Evolutionary conservation across 2,329 filamentous ascomycete species (phyloP).

Genomic region (Colletotrichum chrysophilum): DNA sequence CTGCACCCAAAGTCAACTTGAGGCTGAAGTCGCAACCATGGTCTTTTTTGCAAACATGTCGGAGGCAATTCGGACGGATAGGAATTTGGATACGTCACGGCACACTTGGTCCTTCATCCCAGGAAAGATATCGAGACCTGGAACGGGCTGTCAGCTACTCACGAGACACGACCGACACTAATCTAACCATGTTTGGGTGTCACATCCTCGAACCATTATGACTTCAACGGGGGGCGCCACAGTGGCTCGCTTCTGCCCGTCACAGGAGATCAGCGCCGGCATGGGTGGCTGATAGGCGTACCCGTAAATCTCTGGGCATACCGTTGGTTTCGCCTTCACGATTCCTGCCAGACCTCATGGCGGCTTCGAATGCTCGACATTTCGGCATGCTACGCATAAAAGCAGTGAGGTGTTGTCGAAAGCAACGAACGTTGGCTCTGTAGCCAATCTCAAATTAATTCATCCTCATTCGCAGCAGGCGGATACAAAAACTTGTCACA

Average conservation of each 20-base stretch:
- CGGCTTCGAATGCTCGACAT: not conserved
- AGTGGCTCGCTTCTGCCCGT: not conserved
- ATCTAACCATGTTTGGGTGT: not conserved
- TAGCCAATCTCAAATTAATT: not conserved
- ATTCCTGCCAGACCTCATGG: not conserved
- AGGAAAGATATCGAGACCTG: not conserved
- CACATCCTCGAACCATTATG: not conserved
- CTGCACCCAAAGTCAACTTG: too few species aligned
- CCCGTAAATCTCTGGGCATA: not conserved
- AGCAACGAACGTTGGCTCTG: not conserved
- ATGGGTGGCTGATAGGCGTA: not conserved
- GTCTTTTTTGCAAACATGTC: too few species aligned
- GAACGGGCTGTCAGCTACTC: not conserved
- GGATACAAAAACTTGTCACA: not conserved
- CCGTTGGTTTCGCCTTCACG: not conserved
- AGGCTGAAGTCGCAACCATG: too few species aligned
- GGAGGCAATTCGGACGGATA: too few species aligned
- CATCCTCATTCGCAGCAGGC: not conserved
- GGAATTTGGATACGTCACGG: too few species aligned
- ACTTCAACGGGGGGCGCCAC: not conserved
- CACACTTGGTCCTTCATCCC: too few species aligned
- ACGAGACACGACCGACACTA: not conserved
- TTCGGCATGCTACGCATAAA: too few species aligned
- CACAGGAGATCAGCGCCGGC: not conserved
- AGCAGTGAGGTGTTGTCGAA: not conserved